Evolutionary conservation across 1,284 basidiomycete genomes (phyloP).

Genomic region (Amylostereum chailletii): DNA sequence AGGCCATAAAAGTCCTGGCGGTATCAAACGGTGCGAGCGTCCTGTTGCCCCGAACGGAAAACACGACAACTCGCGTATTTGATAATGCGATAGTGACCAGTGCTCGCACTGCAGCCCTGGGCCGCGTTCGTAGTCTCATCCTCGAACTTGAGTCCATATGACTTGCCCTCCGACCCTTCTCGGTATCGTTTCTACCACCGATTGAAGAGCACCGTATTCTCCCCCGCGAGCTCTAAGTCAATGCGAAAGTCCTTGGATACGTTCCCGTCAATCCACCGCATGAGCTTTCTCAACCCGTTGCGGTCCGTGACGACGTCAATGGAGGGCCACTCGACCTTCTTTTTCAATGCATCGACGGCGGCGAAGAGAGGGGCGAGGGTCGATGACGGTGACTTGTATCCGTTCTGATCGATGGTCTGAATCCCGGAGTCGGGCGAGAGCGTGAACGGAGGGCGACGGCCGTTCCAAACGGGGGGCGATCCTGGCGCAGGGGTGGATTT

Average conservation of each 20-base stretch:
- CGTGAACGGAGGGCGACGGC: conserved; percentile 32
- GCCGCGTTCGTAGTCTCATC: conserved; percentile 27
- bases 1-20: conserved; percentile 21
- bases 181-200: conserved; percentile 34
- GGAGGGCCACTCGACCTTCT: conserved; percentile 33
- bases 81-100: conserved; percentile 4
- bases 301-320: conserved; percentile 52
- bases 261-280: conserved; percentile 37
- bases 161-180: conserved; percentile 23
- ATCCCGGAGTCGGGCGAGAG: conserved; percentile 39
- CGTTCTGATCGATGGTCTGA: conserved; percentile 42
- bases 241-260: conserved; percentile 4
- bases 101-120: conserved; percentile 2
- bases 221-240: conserved; percentile 29
- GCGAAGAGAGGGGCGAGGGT: conserved; percentile 39
- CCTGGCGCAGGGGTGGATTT: conserved; percentile 23
- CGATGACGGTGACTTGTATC: conserved; percentile 29
- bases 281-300: conserved; percentile 46
- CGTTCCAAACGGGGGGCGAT: conserved; percentile 41
- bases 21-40: too few relatives aligned
- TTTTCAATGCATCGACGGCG: conserved; percentile 34
- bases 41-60: too few relatives aligned
- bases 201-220: conserved; percentile 42
- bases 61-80: conserved; percentile 5
- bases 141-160: conserved; percentile 41